phyloP scores from a whole-genome alignment of 768 basidiomycete genomes.

The Thelephora ganbajun region DNA sequence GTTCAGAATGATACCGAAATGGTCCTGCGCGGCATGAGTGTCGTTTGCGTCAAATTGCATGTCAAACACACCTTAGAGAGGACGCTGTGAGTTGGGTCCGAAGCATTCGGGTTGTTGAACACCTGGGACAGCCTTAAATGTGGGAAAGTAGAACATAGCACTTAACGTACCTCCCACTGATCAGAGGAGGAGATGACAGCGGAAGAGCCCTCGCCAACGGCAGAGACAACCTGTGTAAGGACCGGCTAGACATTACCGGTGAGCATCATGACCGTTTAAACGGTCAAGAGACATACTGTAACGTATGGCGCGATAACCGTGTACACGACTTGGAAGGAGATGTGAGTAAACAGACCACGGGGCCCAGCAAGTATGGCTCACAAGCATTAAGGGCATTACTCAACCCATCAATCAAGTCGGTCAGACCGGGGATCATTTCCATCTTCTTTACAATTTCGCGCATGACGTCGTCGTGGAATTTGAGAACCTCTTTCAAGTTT shows the following conservation, averaged over 20 bases:
- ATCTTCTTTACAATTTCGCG: constrained; percentile 38
- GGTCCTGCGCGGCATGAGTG: constrained; percentile 30
- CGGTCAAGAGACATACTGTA: constrained; percentile 22
- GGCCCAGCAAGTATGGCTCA: constrained; percentile 14
- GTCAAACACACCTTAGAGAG: constrained; percentile 40
- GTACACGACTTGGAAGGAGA: constrained; percentile 33
- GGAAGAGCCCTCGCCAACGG: constrained; percentile 48
- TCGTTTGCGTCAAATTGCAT: not conserved
- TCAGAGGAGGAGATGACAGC: constrained; percentile 57
- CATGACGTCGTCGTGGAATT: constrained; percentile 51
- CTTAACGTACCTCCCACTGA: constrained; percentile 38
- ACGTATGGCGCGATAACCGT: constrained; percentile 54
- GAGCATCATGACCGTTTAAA: not conserved
- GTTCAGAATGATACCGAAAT: constrained; percentile 59
- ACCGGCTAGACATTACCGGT: constrained; percentile 30
- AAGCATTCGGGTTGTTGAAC: constrained; percentile 51
- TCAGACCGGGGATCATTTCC: constrained; percentile 52
- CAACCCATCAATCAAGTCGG: constrained; percentile 41
- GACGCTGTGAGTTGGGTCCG: constrained; percentile 62
- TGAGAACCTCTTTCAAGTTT: constrained; percentile 39
- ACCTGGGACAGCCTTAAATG: constrained; percentile 24
- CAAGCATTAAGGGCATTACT: constrained; percentile 57
- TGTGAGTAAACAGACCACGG: constrained; percentile 2
- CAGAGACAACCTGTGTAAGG: constrained; percentile 39
- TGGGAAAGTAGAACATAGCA: not conserved